Base-by-base conservation (phyloP, 805 yeast species). In the Metschnikowia proteae region DNA sequence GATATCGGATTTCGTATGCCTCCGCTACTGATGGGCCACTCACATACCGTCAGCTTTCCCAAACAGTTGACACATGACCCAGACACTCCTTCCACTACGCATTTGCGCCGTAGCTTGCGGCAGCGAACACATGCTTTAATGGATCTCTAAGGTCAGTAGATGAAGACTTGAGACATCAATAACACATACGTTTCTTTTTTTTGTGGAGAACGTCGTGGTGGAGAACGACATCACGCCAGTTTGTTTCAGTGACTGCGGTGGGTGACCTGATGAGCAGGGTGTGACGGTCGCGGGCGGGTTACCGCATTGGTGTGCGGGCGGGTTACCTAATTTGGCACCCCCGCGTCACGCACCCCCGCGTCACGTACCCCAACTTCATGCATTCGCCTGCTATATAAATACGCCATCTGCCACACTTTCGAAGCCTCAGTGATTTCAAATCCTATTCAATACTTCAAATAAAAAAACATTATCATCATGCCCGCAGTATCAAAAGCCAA, bases 101-200 rank as follows among this genome's bases (percentile, higher is more conserved):
- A 42, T 27, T 26, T 32, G n/a, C 45, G 45, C 31, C 38, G 45
- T 8, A 42, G 33, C 45, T 33, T 42, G 26, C 38, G 30, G 13
- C 45, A 42, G 26, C 45, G 37, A 6, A 42, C 30, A 22, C 45
- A 42, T 6, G 45, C 45, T 33, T 34, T 17, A 6, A 42, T 42
- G 31, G 23, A 32, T 42, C 45, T 33, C 45, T 42, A 8, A 6
- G 37, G 38, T 42, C 26, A 42, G 27, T 33, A 26, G 26, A 26
- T 10, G 38, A 37, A 10, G 22, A 26, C 29, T 25, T 30, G 10
- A 17, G 10, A 37, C 22, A 37, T 6, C 26, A 10, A 17, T 5
- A 27, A 25, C 1, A 26, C 45, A 33, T 42, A 33, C 45, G 5
- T 7, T 34, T 34, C 38, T 25, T 34, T 42, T 41, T 22, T 26